A percentile compares a stretch with the other conserved stretches of the same genome.
These are phyloP conservation scores for Bacidia gigantensis DNA, from an alignment of 495 filamentous ascomycete species.

Conservation along the genomic window DNA sequence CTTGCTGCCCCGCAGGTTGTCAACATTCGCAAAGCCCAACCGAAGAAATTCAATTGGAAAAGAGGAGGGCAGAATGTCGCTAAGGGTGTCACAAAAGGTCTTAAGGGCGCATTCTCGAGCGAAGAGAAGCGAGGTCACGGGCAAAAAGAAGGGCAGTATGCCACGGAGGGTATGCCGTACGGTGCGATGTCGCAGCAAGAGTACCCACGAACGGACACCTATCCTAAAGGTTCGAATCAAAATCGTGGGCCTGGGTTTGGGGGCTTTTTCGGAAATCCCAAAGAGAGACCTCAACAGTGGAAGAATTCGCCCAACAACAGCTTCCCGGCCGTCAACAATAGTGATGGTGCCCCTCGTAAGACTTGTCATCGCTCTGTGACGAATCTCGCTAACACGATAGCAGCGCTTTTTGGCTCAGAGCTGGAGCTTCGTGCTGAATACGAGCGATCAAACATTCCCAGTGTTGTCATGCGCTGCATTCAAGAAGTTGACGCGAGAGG, in stretches of 20 bases:
- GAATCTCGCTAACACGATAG: slow-evolving; percentile 9
- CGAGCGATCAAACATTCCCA: slow-evolving; percentile 80
- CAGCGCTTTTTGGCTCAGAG: slow-evolving; percentile 79
- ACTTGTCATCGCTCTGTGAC: neutral
- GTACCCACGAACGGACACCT: slow-evolving; percentile 18
- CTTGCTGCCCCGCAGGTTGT: slow-evolving; percentile 74
- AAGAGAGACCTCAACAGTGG: slow-evolving; percentile 31
- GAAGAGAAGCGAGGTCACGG: slow-evolving; percentile 32
- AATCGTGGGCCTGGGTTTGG: slow-evolving; percentile 55
- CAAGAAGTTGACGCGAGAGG: slow-evolving; percentile 89
- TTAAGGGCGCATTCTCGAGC: slow-evolving; percentile 65
- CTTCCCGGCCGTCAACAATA: slow-evolving; percentile 36
- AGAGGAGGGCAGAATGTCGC: slow-evolving; percentile 85
- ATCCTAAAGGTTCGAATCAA: slow-evolving; percentile 24
- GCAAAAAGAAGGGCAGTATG: slow-evolving; percentile 45
- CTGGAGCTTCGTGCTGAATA: slow-evolving; percentile 73
- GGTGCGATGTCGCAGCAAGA: slow-evolving; percentile 23
- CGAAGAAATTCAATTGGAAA: slow-evolving; percentile 97
- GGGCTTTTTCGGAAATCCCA: slow-evolving; percentile 54
- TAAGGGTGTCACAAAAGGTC: slow-evolving; percentile 84
- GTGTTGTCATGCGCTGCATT: slow-evolving; percentile 85
- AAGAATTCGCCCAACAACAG: slow-evolving; percentile 43
- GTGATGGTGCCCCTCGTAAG: slow-evolving; percentile 38
- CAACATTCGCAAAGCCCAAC: slow-evolving; percentile 80
- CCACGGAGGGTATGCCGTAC: slow-evolving; percentile 39